Percentiles rank a stretch among this genome's conserved stretches.
These are phyloP conservation scores for Coemansia sp. DNA, from an alignment of 192 early-diverging fungal genomes.

Conservation along the genomic window DNA sequence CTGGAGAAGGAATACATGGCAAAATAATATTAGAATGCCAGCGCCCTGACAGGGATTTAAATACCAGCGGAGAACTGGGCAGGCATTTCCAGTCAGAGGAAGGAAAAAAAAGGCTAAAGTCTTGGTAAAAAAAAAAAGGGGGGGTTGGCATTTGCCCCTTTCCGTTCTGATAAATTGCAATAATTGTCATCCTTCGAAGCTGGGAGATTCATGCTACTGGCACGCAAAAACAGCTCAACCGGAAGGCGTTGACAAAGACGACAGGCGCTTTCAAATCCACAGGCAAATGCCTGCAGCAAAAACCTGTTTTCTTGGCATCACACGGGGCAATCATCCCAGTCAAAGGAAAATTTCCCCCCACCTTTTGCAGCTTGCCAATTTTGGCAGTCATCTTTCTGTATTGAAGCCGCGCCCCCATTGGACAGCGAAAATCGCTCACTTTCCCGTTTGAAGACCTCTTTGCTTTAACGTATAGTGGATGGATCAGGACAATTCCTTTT, in stretches of 20 bases:
- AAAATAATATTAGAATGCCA: not conserved
- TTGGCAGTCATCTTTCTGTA: not conserved
- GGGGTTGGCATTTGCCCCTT: too few species aligned
- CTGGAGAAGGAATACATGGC: not conserved
- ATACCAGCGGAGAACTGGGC: not conserved
- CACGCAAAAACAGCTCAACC: constrained; percentile 2
- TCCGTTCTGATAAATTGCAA: too few species aligned
- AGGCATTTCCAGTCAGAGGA: not conserved
- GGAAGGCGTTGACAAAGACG: not conserved
- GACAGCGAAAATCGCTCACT: constrained; percentile 6
- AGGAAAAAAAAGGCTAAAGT: not conserved
- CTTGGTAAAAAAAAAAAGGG: not conserved
- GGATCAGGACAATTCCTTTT: too few species aligned
- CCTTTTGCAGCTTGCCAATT: not conserved
- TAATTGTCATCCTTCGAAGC: too few species aligned
- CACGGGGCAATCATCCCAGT: not conserved
- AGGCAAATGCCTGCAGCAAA: not conserved
- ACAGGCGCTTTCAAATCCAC: not conserved
- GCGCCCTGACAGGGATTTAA: not conserved
- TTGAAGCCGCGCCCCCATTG: not conserved
- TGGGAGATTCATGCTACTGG: not conserved
- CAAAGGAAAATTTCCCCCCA: not conserved
- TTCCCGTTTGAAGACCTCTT: too few species aligned
- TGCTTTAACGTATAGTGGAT: too few species aligned
- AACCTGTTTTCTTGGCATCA: not conserved